phyloP scores from a whole-genome alignment of 2,329 filamentous ascomycete species.

The Fusarium odoratissimum region DNA sequence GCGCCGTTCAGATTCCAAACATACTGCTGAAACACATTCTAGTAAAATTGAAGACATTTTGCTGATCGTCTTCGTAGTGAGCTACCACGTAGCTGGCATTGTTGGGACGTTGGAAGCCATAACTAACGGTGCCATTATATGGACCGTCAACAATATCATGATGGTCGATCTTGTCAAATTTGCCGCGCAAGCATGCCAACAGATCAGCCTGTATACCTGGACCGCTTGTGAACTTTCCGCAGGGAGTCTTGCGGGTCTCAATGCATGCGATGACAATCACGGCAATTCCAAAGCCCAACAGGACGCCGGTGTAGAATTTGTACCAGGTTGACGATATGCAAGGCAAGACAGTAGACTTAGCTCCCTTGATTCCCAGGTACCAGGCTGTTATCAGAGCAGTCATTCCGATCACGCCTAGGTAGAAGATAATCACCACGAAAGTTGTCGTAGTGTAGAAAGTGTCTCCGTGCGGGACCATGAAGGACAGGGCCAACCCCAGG shows the following conservation, averaged over 20 bases:
- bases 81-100: constrained; percentile 1
- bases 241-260: constrained; percentile 13
- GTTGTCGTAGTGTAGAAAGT: background rate
- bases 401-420: background rate
- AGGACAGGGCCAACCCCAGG: background rate
- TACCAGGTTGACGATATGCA: constrained; percentile 7
- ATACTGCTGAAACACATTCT: constrained; percentile 12
- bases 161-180: background rate
- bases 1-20: background rate
- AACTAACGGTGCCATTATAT: background rate
- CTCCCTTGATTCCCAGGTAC: background rate
- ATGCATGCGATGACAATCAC: constrained; percentile 5
- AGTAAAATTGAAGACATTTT: background rate
- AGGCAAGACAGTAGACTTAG: background rate
- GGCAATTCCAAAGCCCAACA: background rate
- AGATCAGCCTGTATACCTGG: background rate
- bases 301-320: background rate
- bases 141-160: background rate
- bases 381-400: background rate
- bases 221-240: constrained; percentile 24
- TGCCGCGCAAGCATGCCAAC: background rate
- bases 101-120: background rate
- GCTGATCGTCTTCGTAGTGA: background rate
- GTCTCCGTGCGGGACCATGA: background rate
- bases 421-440: background rate